Evolutionary conservation across 2,329 filamentous ascomycete species (phyloP).

Genomic region (Microcera coccophila): DNA sequence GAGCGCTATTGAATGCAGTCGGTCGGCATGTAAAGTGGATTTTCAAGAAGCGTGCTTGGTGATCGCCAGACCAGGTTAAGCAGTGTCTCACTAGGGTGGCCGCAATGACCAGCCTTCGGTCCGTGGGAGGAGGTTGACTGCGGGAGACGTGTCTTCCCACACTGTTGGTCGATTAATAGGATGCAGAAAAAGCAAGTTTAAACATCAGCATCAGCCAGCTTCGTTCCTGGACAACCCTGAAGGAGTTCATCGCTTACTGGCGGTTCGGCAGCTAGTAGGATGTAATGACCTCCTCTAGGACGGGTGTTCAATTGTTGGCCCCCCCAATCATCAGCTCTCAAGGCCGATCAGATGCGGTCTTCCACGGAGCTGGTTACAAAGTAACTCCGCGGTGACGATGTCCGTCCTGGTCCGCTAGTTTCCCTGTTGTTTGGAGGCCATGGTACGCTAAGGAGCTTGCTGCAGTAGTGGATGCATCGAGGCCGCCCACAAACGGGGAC

Average conservation of each 20-base stretch:
- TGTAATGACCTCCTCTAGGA: no score
- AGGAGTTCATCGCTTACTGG: not conserved
- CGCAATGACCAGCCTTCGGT: slow-evolving; percentile 21
- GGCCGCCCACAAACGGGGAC: slow-evolving; percentile 11
- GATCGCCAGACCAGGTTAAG: slow-evolving; percentile 25
- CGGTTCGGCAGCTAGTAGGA: no score
- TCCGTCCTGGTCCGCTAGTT: slow-evolving; percentile 15
- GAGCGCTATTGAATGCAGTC: slow-evolving; percentile 12
- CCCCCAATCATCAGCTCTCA: no score
- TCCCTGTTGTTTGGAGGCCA: slow-evolving; percentile 15
- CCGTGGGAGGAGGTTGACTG: slow-evolving; percentile 22
- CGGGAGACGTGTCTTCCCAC: slow-evolving; percentile 19
- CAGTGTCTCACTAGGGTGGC: slow-evolving; percentile 19
- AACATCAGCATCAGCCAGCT: slow-evolving; percentile 3
- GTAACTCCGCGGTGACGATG: slow-evolving; percentile 10
- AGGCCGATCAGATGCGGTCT: not conserved
- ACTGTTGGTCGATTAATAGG: slow-evolving; percentile 18
- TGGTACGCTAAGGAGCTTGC: slow-evolving; percentile 17
- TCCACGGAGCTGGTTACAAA: slow-evolving; percentile 17
- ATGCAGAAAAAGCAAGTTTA: slow-evolving; percentile 19
- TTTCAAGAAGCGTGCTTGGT: slow-evolving; percentile 14
- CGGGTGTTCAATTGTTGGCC: no score
- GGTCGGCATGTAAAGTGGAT: slow-evolving; percentile 12
- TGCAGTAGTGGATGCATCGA: slow-evolving; percentile 27
- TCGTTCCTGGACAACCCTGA: not conserved